phyloP scores from a whole-genome alignment of 352 stramenopile species.

The Globisporangium alternatum region DNA sequence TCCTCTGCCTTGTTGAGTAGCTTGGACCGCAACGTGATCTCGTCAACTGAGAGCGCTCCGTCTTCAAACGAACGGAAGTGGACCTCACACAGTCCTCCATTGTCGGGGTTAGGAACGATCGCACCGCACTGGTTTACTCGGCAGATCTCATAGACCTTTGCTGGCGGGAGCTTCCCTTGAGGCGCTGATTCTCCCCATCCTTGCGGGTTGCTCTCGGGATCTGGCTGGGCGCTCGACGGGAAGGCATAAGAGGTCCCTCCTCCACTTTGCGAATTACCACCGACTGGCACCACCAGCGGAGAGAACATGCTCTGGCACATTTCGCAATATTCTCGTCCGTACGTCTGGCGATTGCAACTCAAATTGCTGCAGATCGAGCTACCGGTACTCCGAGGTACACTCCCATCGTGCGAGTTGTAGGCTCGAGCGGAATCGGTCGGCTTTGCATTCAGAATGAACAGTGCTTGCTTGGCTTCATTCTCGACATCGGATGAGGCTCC shows the following conservation, averaged over 20 bases:
- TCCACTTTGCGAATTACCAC: constrained; percentile 22
- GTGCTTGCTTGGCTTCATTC: constrained; percentile 28
- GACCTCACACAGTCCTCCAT: constrained; percentile 39
- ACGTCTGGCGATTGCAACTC: constrained; percentile 54
- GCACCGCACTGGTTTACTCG: constrained; percentile 38
- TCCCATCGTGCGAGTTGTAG: constrained; percentile 20
- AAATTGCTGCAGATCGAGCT: constrained; percentile 41
- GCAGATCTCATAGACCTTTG: constrained; percentile 26
- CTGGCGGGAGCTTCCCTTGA: constrained; percentile 10
- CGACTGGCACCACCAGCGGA: constrained; percentile 38
- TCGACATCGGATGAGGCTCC: constrained; percentile 16
- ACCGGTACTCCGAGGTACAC: background rate
- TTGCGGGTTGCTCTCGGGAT: constrained; percentile 19
- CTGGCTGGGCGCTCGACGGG: constrained; percentile 17
- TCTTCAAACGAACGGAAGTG: constrained; percentile 52
- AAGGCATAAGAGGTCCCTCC: constrained; percentile 23
- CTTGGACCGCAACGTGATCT: constrained; percentile 48
- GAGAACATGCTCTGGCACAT: constrained; percentile 59
- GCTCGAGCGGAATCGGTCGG: constrained; percentile 7
- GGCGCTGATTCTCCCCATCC: constrained; percentile 16
- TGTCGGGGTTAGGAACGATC: constrained; percentile 8
- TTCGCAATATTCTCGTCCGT: constrained; percentile 57
- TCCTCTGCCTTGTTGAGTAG: constrained; percentile 18
- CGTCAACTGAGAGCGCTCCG: constrained; percentile 54
- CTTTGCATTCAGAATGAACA: constrained; percentile 25